A percentile compares a stretch with the other conserved stretches of the same genome.
These are phyloP conservation scores for Rhodotorula sp. DNA, from an alignment of 1,284 basidiomycete species.

Conservation along the genomic window DNA sequence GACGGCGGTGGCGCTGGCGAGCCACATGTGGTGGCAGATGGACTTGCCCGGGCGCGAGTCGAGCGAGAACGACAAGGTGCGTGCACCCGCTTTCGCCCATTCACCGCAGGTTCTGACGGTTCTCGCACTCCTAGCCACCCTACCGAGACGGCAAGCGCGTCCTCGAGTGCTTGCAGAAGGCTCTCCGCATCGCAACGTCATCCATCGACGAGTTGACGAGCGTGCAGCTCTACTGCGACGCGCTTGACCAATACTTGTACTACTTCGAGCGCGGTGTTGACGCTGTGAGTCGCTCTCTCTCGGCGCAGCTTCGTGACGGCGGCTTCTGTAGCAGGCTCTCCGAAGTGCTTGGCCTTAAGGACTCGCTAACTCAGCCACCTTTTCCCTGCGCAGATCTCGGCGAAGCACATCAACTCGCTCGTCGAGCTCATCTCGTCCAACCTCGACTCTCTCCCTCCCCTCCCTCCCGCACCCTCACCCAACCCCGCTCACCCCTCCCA, in stretches of 20 bases:
- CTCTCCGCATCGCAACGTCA: conserved; percentile 85
- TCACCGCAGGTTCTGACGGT: not conserved
- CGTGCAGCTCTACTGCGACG: conserved; percentile 88
- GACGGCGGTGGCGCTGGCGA: conserved; percentile 86
- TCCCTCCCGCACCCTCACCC: conserved; percentile 50
- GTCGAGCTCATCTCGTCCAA: conserved; percentile 88
- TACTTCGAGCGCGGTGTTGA: conserved; percentile 88
- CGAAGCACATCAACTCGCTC: conserved; percentile 90
- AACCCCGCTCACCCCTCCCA: not conserved
- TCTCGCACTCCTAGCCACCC: conserved; percentile 62
- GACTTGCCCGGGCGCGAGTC: conserved; percentile 54
- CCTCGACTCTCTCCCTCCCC: conserved; percentile 66
- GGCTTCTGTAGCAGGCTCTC: no score
- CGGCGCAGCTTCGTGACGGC: not conserved
- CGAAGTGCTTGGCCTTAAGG: no score
- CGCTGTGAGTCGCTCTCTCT: conserved; percentile 59
- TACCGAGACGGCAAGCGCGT: conserved; percentile 90
- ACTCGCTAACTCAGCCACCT: no score
- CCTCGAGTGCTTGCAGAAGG: conserved; percentile 90
- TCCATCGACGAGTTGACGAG: conserved; percentile 92
- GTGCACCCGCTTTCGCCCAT: conserved; percentile 16
- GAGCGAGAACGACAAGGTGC: conserved; percentile 51
- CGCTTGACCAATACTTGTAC: conserved; percentile 87
- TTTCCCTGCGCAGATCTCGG: conserved; percentile 63
- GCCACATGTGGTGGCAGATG: conserved; percentile 96